Conservation (phyloP, 768 basidiomycete species). For the Baorangia bicolor region DNA sequence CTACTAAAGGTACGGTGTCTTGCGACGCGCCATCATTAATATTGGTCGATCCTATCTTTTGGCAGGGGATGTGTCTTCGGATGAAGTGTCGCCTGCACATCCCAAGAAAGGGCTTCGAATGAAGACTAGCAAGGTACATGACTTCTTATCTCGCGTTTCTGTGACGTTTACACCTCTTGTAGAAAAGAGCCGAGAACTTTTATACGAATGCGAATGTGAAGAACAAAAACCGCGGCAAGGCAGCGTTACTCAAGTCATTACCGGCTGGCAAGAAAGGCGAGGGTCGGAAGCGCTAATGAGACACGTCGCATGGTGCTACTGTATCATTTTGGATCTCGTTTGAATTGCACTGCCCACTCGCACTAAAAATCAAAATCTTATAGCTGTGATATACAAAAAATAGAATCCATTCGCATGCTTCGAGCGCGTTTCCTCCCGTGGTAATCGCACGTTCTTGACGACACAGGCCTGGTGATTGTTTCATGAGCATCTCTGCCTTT, state of each 20-base stretch:
- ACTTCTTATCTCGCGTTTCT: background rate
- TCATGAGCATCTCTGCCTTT: constrained; percentile 6
- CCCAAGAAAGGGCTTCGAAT: constrained; percentile 70
- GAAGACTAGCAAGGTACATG: constrained; percentile 86
- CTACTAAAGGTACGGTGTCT: constrained; percentile 21
- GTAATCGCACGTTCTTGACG: background rate
- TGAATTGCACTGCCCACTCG: background rate
- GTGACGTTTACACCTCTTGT: constrained; percentile 12
- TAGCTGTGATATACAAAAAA: constrained; percentile 15
- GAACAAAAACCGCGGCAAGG: constrained; percentile 75
- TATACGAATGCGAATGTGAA: constrained; percentile 84
- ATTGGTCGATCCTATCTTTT: constrained; percentile 9
- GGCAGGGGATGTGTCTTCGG: constrained; percentile 31
- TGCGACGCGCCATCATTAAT: constrained; percentile 1
- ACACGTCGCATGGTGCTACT: constrained; percentile 14
- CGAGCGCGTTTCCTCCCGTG: constrained; percentile 2
- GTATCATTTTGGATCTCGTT: constrained; percentile 9
- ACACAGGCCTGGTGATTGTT: constrained; percentile 9
- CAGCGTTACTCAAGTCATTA: constrained; percentile 56
- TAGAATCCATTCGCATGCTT: background rate
- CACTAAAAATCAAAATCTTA: constrained; percentile 10
- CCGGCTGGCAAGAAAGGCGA: constrained; percentile 50
- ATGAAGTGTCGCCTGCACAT: constrained; percentile 35
- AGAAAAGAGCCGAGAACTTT: constrained; percentile 91
- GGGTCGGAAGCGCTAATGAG: constrained; percentile 38